A percentile compares a stretch with the other conserved stretches of the same genome.
Conservation (phyloP, 306 rosid species). For the Vicia faba region DNA sequence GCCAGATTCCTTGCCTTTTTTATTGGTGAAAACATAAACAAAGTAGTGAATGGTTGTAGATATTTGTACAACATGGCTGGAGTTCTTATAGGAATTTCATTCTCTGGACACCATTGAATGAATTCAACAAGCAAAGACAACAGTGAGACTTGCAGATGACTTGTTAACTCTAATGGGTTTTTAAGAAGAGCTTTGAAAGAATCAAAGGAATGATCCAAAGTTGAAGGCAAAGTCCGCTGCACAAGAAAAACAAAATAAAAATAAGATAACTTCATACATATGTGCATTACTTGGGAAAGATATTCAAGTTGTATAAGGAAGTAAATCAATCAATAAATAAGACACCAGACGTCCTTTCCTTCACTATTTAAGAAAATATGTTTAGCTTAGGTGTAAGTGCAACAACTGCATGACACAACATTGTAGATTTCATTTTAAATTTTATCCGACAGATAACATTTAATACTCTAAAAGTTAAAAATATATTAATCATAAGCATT, state of each 20-base stretch:
- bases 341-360: neutral
- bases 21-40: conserved; percentile 66
- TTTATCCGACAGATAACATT: neutral
- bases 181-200: conserved; percentile 67
- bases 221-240: conserved; percentile 68
- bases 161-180: conserved; percentile 57
- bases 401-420: conserved; percentile 8
- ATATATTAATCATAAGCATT: too few relatives aligned
- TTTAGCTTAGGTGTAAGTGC: neutral
- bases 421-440: conserved; percentile 2
- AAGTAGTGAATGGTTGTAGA: conserved; percentile 68
- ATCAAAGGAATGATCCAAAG: conserved; percentile 74
- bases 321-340: conserved; percentile 6
- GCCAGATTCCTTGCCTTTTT: conserved; percentile 57
- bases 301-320: neutral
- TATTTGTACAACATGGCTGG: conserved; percentile 81
- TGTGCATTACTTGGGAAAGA: neutral
- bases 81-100: conserved; percentile 59
- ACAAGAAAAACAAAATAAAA: conserved; percentile 37
- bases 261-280: conserved; percentile 35
- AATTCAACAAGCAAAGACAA: conserved; percentile 77
- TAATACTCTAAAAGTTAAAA: neutral
- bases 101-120: conserved; percentile 61
- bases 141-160: conserved; percentile 63
- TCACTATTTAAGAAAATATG: conserved; percentile 1